Percentiles rank a stretch among this genome's conserved stretches.
These are phyloP conservation scores for Orbilia ellipsospora DNA, from an alignment of 2,329 filamentous ascomycete genomes.

Conservation along the genomic window DNA sequence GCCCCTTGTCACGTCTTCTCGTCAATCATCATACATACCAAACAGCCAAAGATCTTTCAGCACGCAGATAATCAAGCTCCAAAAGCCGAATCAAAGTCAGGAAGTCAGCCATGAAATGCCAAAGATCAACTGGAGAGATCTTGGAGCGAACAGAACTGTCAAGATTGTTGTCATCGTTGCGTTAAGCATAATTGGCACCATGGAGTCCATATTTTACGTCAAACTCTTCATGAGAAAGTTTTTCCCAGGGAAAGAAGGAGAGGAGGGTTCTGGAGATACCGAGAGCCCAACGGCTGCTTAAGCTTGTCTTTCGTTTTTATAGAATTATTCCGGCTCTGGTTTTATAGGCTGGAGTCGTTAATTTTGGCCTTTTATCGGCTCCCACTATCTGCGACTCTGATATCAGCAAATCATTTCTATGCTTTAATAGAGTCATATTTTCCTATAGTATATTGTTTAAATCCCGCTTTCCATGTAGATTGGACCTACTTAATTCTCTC, in stretches of 20 bases:
- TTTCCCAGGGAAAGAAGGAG: slow-evolving; percentile 37
- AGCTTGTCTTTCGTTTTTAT: too few species aligned
- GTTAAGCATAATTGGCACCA: slow-evolving; percentile 56
- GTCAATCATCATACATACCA: background rate
- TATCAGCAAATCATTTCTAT: too few species aligned
- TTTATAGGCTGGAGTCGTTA: too few species aligned
- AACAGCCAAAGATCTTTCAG: slow-evolving; percentile 20
- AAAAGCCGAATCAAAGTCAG: slow-evolving; percentile 19
- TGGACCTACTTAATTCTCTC: too few species aligned
- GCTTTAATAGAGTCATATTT: too few species aligned
- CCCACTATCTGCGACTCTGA: too few species aligned
- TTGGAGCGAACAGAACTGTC: slow-evolving; percentile 57
- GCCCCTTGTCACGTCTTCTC: background rate
- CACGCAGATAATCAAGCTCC: slow-evolving; percentile 8
- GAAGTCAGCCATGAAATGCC: slow-evolving; percentile 51
- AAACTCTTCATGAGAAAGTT: slow-evolving; percentile 58
- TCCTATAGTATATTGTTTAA: too few species aligned
- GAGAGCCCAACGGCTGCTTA: too few species aligned
- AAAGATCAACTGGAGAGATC: slow-evolving; percentile 50
- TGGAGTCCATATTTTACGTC: slow-evolving; percentile 58
- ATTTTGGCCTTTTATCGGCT: too few species aligned
- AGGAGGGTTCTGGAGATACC: background rate
- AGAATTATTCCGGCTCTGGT: too few species aligned
- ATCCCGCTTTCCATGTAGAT: too few species aligned
- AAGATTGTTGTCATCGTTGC: slow-evolving; percentile 57